Evolutionary conservation across 2,329 filamentous ascomycete species (phyloP), one percentile per base, ranked within the genome.

Genomic region (Calonectria honghensis): DNA sequence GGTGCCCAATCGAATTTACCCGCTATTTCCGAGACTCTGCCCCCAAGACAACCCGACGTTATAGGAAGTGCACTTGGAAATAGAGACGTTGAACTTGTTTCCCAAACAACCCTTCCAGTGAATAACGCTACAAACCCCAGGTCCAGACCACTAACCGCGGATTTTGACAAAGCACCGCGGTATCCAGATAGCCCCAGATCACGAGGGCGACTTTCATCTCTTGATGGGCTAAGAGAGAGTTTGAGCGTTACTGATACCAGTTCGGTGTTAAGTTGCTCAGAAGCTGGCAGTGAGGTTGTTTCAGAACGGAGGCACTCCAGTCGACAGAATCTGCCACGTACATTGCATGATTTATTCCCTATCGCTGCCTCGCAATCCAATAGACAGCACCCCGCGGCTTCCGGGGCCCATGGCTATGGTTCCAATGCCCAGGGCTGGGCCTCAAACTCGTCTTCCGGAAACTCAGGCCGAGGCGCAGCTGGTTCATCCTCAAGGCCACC

Each of bases 271-370:
- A 48, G 24, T 10, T n/a, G 41, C 27, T 68, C 66, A 18, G 66
- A 68, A 57, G 29, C 66, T 20, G 20, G 35, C 37, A 68, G 50
- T 27, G 66, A 68, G 27, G n/a, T 35, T 20, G 6, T 20, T 18
- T 24, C 37, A 10, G 51, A 68, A 27, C 16, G 39, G 48, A 59
- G 27, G 16, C 66, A 59, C 24, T 59, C 35, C 27, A 32, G 24
- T 18, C 66, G 66, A 3, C 35, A 68, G 51, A 68, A 68, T 48
- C 50, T 68, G 14, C 66, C 66, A 11, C 37, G 1, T 18, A 35
- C 11, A 35, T 9, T 68, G 9, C 18, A n/a, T 0, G 50, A 68
- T 31, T 59, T 68, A 29, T 68, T 68, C 29, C 51, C 66, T 20
- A 29, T 24, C 16, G 27, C 18, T 13, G 18, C 37, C 20, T 27